Conservation (phyloP, 352 stramenopile genomes). For the Pythium rhizo-oryzae region DNA sequence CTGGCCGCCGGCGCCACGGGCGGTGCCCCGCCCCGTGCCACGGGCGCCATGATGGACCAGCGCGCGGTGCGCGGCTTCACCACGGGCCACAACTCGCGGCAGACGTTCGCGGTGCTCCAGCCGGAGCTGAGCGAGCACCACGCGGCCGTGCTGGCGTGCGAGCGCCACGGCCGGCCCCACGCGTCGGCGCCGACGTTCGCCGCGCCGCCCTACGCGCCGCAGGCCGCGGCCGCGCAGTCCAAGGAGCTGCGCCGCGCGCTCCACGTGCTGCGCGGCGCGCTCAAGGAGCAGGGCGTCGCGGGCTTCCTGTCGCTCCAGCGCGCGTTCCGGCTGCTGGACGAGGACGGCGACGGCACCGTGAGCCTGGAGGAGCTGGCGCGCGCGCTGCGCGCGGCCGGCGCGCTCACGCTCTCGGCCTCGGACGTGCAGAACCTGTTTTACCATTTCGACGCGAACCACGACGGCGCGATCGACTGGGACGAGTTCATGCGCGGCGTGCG, state of each 20-base stretch:
- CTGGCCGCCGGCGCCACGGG: background rate
- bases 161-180: slow-evolving; percentile 28
- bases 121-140: slow-evolving; percentile 54
- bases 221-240: slow-evolving; percentile 39
- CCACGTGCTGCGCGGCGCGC: slow-evolving; percentile 42
- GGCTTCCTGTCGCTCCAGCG: slow-evolving; percentile 81
- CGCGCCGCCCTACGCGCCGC: background rate
- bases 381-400: slow-evolving; percentile 59
- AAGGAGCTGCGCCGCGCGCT: slow-evolving; percentile 70
- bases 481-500: slow-evolving; percentile 88
- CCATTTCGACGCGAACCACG: slow-evolving; percentile 87
- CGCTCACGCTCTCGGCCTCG: slow-evolving; percentile 44
- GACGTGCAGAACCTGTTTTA: slow-evolving; percentile 76
- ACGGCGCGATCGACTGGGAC: slow-evolving; percentile 75
- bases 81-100: slow-evolving; percentile 49
- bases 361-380: slow-evolving; percentile 77
- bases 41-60: slow-evolving; percentile 11
- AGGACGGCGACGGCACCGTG: slow-evolving; percentile 70
- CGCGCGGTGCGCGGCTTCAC: slow-evolving; percentile 34
- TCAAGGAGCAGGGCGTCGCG: slow-evolving; percentile 66
- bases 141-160: slow-evolving; percentile 25
- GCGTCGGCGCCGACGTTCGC: slow-evolving; percentile 12
- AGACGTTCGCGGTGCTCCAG: slow-evolving; percentile 65
- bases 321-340: slow-evolving; percentile 75
- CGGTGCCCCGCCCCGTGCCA: too few relatives aligned